Base-by-base conservation (phyloP, 2,329 filamentous ascomycete species). In the Clonostachys chloroleuca region DNA sequence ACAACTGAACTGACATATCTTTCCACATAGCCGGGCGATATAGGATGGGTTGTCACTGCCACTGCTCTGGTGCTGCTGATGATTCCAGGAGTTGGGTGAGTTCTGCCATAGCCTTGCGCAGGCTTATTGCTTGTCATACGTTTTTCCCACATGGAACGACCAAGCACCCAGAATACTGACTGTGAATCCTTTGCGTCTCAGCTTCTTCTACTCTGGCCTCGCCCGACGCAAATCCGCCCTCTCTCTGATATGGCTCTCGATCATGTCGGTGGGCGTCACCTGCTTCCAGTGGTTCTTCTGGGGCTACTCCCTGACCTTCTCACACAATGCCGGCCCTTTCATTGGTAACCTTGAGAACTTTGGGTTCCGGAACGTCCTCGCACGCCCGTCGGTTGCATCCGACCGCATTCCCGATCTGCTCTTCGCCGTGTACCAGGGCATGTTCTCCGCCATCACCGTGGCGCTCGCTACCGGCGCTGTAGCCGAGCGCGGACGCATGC, bases 271-370 rank as follows among this genome's bases (percentile, higher is more conserved):
- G 2, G 90, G 86, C 12, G 86, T 95, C 44, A 85, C 89, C 35
- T 86, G 84, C 24, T 95, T 95, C 68, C 90, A 95, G 66, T 96
- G 91, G 91, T 95, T 95, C 74, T 90, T 94, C 75, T 94, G 89
- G 89, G 89, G 89, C 39, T 94, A 89, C 64, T 91, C 87, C 5
- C 70, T 94, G 12, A 82, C 87, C 43, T 94, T 92, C 64, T 94
- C 89, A 14, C 89, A 92, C 67, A 76, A 78, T 3, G 86, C 87
- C 24, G 84, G 85, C 42, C 79, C 74, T 40, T 95, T 82, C 64
- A 88, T 95, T 52, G 90, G 90, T 49, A 77, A 91, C 57, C 73
- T 95, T 24, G 69, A 80, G 54, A 92, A 95, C 71, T 83, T 95
- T 61, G 90, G 86, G 40, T 85, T 95, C 65, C 83, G 74, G 54